Conservation (phyloP, 2,329 filamentous ascomycete genomes). For the Penicillium sp. region DNA sequence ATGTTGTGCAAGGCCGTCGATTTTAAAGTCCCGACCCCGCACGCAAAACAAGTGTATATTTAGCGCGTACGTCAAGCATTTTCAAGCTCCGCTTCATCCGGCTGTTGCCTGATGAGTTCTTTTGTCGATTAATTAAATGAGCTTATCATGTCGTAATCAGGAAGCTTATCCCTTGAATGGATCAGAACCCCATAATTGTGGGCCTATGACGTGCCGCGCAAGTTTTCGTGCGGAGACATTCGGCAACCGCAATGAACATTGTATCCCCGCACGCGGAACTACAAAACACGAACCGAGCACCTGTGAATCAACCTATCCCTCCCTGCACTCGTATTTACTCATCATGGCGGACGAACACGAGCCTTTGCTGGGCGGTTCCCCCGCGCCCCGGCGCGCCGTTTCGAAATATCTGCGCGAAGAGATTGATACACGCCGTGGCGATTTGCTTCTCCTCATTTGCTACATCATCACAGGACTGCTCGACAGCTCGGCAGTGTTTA, state of each 20-base stretch:
- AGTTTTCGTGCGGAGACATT: not conserved
- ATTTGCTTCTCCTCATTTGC: conserved; percentile 68
- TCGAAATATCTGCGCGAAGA: conserved; percentile 34
- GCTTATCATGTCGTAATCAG: not conserved
- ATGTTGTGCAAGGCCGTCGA: not conserved
- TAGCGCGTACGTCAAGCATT: not conserved
- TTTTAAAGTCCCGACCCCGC: not conserved
- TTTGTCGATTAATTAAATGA: not conserved
- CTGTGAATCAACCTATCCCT: not conserved
- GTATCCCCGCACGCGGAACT: not conserved
- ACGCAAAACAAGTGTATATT: not conserved
- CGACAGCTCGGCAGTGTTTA: conserved; percentile 73
- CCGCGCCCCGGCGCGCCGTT: not conserved
- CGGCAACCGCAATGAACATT: not conserved
- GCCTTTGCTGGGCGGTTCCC: conserved; percentile 11
- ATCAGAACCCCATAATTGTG: not conserved
- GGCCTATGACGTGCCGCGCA: not conserved
- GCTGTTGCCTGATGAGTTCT: not conserved
- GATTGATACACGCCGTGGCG: conserved; percentile 63
- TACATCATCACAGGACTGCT: conserved; percentile 77
- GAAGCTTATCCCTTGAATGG: not conserved
- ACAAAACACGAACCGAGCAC: not conserved
- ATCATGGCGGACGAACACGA: conserved; percentile 13
- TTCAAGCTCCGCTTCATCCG: not conserved
- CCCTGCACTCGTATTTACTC: not conserved